These are phyloP conservation scores for Diplodia corticola DNA, from an alignment of 2,329 filamentous ascomycete genomes.

Conservation along the genomic window DNA sequence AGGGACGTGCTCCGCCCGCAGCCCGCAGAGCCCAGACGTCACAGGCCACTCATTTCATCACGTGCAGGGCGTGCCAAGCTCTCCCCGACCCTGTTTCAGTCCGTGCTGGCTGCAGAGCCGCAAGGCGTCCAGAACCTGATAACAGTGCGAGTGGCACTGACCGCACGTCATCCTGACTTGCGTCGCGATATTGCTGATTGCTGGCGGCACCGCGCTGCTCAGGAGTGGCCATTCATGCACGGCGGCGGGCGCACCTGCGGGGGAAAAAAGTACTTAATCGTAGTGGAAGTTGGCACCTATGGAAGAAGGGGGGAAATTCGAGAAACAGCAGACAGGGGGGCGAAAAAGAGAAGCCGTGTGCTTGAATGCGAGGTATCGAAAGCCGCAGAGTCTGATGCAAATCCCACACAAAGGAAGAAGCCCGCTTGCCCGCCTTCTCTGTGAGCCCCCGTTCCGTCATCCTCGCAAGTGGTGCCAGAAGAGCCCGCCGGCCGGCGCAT, in stretches of 20 bases:
- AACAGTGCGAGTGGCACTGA: background rate
- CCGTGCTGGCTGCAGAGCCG: slow-evolving; percentile 16
- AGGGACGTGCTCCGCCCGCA: slow-evolving; percentile 1
- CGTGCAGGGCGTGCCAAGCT: background rate
- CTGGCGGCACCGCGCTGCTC: background rate
- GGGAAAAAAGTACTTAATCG: slow-evolving; percentile 3
- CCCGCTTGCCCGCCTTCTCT: slow-evolving; percentile 21
- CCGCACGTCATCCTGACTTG: slow-evolving; percentile 6
- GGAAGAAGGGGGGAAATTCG: slow-evolving; percentile 3
- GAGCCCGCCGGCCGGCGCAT: slow-evolving; percentile 8
- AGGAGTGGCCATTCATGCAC: background rate
- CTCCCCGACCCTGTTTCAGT: slow-evolving; percentile 5
- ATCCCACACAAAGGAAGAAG: slow-evolving; percentile 21
- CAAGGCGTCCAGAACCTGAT: slow-evolving; percentile 13
- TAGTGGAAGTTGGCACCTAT: slow-evolving; percentile 11
- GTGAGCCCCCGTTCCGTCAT: slow-evolving; percentile 9
- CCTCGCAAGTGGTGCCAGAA: slow-evolving; percentile 16
- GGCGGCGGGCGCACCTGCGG: background rate
- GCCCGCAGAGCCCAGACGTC: background rate
- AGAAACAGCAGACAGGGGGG: slow-evolving; percentile 13
- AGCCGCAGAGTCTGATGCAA: slow-evolving; percentile 22
- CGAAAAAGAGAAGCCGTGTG: slow-evolving; percentile 16
- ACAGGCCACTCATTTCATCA: slow-evolving; percentile 5
- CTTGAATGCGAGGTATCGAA: slow-evolving; percentile 22
- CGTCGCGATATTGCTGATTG: background rate